Evolutionary conservation across 2,329 filamentous ascomycete species (phyloP).

Genomic region (Exophiala sideris): DNA sequence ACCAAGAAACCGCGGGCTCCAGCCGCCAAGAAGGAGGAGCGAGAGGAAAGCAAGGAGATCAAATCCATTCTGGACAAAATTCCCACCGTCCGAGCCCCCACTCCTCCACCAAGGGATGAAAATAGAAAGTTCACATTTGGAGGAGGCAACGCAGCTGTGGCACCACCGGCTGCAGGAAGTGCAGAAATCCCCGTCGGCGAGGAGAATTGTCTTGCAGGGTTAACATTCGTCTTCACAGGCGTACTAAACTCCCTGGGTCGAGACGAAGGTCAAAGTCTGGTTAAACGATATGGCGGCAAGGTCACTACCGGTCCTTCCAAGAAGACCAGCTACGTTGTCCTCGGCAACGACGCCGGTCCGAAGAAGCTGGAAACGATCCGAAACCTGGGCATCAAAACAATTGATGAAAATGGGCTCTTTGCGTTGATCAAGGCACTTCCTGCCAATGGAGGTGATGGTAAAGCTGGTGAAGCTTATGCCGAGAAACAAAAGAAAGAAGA

Average conservation of each 20-base stretch:
- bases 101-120: constrained; percentile 68
- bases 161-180: constrained; percentile 60
- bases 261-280: constrained; percentile 78
- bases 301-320: constrained; percentile 79
- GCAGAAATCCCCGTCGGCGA: constrained; percentile 76
- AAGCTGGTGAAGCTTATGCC: constrained; percentile 78
- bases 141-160: constrained; percentile 55
- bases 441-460: constrained; percentile 80
- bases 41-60: constrained; percentile 66
- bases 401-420: constrained; percentile 89
- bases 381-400: constrained; percentile 77
- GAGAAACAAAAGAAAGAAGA: constrained; percentile 84
- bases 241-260: constrained; percentile 75
- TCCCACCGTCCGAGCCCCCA: constrained; percentile 75
- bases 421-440: constrained; percentile 77
- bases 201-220: constrained; percentile 83
- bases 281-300: constrained; percentile 93
- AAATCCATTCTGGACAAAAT: constrained; percentile 87
- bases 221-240: constrained; percentile 94
- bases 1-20: constrained; percentile 53
- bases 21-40: constrained; percentile 62
- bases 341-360: constrained; percentile 87
- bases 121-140: constrained; percentile 64
- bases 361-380: constrained; percentile 87
- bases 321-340: constrained; percentile 90